Evolutionary conservation across 768 basidiomycete species (phyloP).

Genomic region (Hortiboletus campestris): DNA sequence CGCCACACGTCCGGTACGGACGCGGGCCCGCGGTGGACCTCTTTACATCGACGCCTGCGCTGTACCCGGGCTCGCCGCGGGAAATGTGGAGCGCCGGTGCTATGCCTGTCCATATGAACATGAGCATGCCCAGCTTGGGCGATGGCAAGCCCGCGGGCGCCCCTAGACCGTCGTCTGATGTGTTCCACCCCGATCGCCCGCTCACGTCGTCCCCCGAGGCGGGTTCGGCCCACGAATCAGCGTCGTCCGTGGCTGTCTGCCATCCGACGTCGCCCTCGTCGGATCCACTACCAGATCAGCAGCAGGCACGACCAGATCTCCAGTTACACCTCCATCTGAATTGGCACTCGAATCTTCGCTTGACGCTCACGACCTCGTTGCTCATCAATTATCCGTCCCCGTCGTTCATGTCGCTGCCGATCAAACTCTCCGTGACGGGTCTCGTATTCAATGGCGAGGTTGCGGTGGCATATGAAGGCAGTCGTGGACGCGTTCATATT

Average conservation of each 20-base stretch:
- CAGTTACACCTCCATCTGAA: slow-evolving; percentile 85
- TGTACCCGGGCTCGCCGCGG: slow-evolving; percentile 37
- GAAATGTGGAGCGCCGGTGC: slow-evolving; percentile 43
- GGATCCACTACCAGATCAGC: slow-evolving; percentile 22
- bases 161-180: slow-evolving; percentile 16
- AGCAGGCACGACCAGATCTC: slow-evolving; percentile 53
- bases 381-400: slow-evolving; percentile 97
- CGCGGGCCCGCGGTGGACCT: slow-evolving; percentile 56
- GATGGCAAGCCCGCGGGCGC: slow-evolving; percentile 36
- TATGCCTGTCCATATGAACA: slow-evolving; percentile 13
- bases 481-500: slow-evolving; percentile 75
- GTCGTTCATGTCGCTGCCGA: slow-evolving; percentile 95
- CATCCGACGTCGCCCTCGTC: slow-evolving; percentile 16
- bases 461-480: slow-evolving; percentile 88
- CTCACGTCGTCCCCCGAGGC: slow-evolving; percentile 28
- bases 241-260: slow-evolving; percentile 16
- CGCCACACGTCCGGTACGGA: slow-evolving; percentile 70
- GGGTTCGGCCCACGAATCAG: slow-evolving; percentile 11
- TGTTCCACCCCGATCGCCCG: slow-evolving; percentile 33
- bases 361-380: slow-evolving; percentile 88
- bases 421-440: slow-evolving; percentile 89
- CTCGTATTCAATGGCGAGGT: slow-evolving; percentile 85
- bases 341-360: slow-evolving; percentile 85
- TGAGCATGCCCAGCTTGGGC: slow-evolving; percentile 39
- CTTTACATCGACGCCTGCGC: slow-evolving; percentile 52